phyloP scores from a whole-genome alignment of 352 stramenopile species.

The Achlya hypogyna region DNA sequence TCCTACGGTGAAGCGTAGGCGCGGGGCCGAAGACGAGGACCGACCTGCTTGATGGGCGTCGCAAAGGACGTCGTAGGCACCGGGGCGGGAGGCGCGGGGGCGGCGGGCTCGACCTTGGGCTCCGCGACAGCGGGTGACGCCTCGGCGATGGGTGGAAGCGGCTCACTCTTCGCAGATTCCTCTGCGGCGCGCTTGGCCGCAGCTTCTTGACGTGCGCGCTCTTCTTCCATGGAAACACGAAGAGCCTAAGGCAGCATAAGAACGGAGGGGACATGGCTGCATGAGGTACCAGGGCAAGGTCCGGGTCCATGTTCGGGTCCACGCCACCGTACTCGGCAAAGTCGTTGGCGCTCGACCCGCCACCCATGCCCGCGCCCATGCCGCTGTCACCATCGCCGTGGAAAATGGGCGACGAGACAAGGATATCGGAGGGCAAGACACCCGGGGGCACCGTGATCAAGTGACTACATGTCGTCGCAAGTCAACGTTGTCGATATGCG shows the following conservation, averaged over 20 bases:
- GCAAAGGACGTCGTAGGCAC: neutral
- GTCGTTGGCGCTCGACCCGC: conserved; percentile 32
- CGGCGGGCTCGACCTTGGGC: neutral
- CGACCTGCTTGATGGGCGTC: neutral
- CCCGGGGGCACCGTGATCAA: conserved; percentile 95
- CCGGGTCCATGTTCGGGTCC: conserved; percentile 97
- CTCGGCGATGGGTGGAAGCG: conserved; percentile 12
- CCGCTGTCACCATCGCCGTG: conserved; percentile 77
- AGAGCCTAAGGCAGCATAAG: conserved; percentile 46
- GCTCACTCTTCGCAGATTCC: conserved; percentile 35
- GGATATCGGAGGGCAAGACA: conserved; percentile 95
- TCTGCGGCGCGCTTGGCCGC: conserved; percentile 85
- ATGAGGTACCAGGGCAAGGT: conserved; percentile 90
- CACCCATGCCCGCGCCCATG: conserved; percentile 26
- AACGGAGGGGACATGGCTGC: neutral
- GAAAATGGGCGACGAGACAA: conserved; percentile 93
- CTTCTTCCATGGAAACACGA: conserved; percentile 98
- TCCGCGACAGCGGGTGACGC: conserved; percentile 22
- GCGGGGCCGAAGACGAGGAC: neutral
- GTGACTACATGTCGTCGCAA: conserved; percentile 78
- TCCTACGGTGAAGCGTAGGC: no score
- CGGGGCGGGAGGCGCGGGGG: neutral
- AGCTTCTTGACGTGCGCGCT: conserved; percentile 92
- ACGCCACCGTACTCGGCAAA: conserved; percentile 95
- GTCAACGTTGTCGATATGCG: neutral